A percentile compares a stretch with the other conserved stretches of the same genome.
Evolutionary conservation across 352 stramenopile genomes (phyloP).

Genomic region (Globisporangium perplexum): DNA sequence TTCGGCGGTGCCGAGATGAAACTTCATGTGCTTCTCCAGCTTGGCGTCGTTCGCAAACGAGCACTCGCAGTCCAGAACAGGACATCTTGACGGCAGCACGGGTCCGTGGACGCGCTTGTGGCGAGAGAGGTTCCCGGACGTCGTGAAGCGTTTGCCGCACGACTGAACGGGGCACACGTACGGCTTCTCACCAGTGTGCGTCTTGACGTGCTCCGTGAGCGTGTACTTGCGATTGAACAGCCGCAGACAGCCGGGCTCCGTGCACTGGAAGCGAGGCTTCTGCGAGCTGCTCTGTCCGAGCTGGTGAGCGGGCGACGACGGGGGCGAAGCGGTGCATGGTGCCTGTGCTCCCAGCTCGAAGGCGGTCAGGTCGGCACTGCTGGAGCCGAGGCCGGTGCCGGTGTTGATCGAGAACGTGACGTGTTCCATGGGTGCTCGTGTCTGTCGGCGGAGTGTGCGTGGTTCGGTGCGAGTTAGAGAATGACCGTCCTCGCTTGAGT

Average conservation of each 20-base stretch:
- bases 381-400: no score
- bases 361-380: no score
- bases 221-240: slow-evolving; percentile 51
- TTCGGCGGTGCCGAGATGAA: slow-evolving; percentile 43
- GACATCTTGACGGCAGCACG: slow-evolving; percentile 42
- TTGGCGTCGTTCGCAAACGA: slow-evolving; percentile 53
- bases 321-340: no score
- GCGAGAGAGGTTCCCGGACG: slow-evolving; percentile 48
- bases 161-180: slow-evolving; percentile 43
- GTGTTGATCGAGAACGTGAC: no score
- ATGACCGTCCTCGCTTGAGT: no score
- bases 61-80: slow-evolving; percentile 39
- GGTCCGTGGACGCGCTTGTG: slow-evolving; percentile 54
- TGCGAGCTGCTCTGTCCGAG: not conserved
- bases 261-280: not conserved
- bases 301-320: not conserved
- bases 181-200: slow-evolving; percentile 34
- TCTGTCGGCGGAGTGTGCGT: no score
- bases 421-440: no score
- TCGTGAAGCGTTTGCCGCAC: slow-evolving; percentile 47
- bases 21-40: slow-evolving; percentile 63
- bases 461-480: no score
- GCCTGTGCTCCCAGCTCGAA: no score
- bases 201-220: slow-evolving; percentile 50
- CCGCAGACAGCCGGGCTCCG: slow-evolving; percentile 18